phyloP scores from a whole-genome alignment of 139 green algal genomes.

The Desmodesmus armatus region DNA sequence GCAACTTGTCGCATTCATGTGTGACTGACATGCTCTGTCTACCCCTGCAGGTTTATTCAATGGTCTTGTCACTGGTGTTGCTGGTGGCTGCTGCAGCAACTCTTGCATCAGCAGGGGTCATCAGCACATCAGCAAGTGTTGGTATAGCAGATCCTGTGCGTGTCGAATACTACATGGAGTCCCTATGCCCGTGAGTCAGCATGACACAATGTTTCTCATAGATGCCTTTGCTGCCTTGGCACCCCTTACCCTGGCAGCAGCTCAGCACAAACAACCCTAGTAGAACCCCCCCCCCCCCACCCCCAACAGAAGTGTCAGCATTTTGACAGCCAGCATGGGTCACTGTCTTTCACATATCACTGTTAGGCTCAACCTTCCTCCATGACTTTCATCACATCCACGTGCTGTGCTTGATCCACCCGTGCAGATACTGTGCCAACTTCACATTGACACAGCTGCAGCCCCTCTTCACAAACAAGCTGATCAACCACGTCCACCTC shows the following conservation, averaged over 20 bases:
- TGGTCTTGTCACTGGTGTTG: background rate
- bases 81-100: background rate
- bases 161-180: slow-evolving; percentile 41
- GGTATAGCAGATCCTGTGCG: slow-evolving; percentile 15
- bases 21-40: too few species aligned
- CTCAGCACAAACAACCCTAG: too few species aligned
- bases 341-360: background rate
- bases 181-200: slow-evolving; percentile 36
- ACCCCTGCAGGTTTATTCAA: too few species aligned
- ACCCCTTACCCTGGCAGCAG: too few species aligned
- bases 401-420: too few species aligned
- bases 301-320: background rate
- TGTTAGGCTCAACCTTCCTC: background rate
- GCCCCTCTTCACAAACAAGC: slow-evolving; percentile 16
- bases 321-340: background rate
- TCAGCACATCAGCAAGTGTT: slow-evolving; percentile 1
- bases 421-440: slow-evolving; percentile 30
- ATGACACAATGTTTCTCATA: too few species aligned
- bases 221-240: too few species aligned
- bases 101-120: background rate
- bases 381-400: background rate
- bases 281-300: too few species aligned
- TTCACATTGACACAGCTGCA: slow-evolving; percentile 18
- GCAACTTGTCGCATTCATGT: too few species aligned
- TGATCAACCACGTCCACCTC: slow-evolving; percentile 23